Evolutionary conservation across 1,284 basidiomycete species (phyloP).

Genomic region (Puccinia polysora): DNA sequence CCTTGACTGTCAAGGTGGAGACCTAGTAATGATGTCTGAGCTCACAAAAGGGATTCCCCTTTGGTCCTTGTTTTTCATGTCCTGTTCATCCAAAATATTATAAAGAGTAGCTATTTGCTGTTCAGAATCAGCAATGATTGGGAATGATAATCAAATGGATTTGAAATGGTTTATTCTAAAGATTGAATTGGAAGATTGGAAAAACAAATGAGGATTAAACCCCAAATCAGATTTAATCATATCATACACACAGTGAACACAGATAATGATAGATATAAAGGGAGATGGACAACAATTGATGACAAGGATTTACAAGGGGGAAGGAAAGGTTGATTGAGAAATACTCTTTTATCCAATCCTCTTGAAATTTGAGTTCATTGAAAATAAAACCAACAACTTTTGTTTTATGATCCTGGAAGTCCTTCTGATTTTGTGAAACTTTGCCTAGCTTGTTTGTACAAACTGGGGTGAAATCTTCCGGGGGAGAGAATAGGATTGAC

Average conservation of each 20-base stretch:
- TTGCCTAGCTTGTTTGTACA: conserved; percentile 89
- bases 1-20: conserved; percentile 24
- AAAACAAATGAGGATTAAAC: too few relatives aligned
- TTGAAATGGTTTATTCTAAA: conserved; percentile 27
- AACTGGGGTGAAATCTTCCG: conserved; percentile 56
- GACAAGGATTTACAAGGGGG: too few relatives aligned
- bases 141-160: conserved; percentile 11
- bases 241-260: too few relatives aligned
- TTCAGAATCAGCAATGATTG: conserved; percentile 75
- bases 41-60: conserved; percentile 77
- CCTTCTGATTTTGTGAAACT: conserved; percentile 75
- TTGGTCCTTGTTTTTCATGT: conserved; percentile 86
- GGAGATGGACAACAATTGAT: conserved; percentile 56
- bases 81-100: conserved; percentile 94
- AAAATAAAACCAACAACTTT: conserved; percentile 93
- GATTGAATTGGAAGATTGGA: not conserved
- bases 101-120: conserved; percentile 75
- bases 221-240: too few relatives aligned
- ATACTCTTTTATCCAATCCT: conserved; percentile 77
- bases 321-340: conserved; percentile 34
- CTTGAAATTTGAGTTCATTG: conserved; percentile 79
- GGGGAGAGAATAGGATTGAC: conserved; percentile 90
- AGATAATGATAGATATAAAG: too few relatives aligned
- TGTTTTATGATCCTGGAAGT: conserved; percentile 80
- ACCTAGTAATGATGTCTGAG: not conserved